Conservation (phyloP, 1,284 basidiomycete species). For the Naganishia liquefaciens region DNA sequence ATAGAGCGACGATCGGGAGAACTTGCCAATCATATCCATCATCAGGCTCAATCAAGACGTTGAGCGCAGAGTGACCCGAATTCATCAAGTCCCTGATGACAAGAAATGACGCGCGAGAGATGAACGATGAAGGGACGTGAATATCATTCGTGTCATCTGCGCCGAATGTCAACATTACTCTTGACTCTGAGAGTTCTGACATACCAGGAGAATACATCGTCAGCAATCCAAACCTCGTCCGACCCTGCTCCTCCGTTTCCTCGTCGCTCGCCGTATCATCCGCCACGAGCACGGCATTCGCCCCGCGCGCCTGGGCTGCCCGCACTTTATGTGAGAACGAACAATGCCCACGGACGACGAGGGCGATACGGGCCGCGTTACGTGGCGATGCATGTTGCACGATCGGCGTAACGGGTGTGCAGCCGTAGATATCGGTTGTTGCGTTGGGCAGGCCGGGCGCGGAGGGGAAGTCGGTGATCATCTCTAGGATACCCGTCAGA, state of each 20-base stretch:
- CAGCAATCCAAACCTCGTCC: slow-evolving; percentile 73
- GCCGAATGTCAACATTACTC: neutral
- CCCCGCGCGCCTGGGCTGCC: slow-evolving; percentile 79
- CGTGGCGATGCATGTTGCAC: neutral
- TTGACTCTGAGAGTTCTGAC: slow-evolving; percentile 26
- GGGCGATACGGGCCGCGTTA: slow-evolving; percentile 59
- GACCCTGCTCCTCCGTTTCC: slow-evolving; percentile 60
- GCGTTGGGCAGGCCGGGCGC: neutral
- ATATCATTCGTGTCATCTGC: slow-evolving; percentile 54
- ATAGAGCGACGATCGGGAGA: neutral
- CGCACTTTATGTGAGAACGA: slow-evolving; percentile 83
- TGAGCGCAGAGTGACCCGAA: slow-evolving; percentile 37
- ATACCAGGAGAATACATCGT: slow-evolving; percentile 81
- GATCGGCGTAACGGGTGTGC: slow-evolving; percentile 5
- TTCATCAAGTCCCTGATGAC: slow-evolving; percentile 49
- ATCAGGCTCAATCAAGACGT: slow-evolving; percentile 46
- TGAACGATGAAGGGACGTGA: slow-evolving; percentile 55
- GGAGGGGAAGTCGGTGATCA: slow-evolving; percentile 37
- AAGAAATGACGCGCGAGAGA: slow-evolving; percentile 54
- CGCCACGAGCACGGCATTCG: slow-evolving; percentile 82
- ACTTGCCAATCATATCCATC: slow-evolving; percentile 50
- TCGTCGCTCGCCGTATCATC: slow-evolving; percentile 56
- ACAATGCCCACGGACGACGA: slow-evolving; percentile 81
- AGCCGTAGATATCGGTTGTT: slow-evolving; percentile 27
- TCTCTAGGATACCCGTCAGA: slow-evolving; percentile 40